Conservation (phyloP, 1,284 basidiomycete species). For the Sphaerobolus stellatus region DNA sequence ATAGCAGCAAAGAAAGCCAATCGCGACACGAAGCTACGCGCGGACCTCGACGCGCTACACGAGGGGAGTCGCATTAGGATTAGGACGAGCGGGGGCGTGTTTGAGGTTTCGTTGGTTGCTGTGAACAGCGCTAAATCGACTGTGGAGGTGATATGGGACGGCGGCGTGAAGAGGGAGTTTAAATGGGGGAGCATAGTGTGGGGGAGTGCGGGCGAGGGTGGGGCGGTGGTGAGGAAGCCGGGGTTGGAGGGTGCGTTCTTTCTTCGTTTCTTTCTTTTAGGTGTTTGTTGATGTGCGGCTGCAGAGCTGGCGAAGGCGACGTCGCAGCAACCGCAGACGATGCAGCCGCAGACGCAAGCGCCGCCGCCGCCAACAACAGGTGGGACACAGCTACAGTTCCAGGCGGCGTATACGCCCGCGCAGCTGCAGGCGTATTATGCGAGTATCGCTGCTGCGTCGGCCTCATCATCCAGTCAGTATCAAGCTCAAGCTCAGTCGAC, state of each 20-base stretch:
- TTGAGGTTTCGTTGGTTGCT: constrained; percentile 73
- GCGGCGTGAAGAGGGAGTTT: constrained; percentile 65
- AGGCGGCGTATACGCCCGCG: too few relatives aligned
- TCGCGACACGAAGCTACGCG: constrained; percentile 65
- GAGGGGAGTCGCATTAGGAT: constrained; percentile 76
- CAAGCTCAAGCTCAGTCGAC: too few relatives aligned
- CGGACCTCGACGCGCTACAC: constrained; percentile 65
- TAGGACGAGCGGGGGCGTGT: constrained; percentile 73
- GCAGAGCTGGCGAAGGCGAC: too few relatives aligned
- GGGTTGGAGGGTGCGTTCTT: neutral
- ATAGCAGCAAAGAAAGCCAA: constrained; percentile 69
- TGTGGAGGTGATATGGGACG: constrained; percentile 80
- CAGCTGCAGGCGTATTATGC: too few relatives aligned
- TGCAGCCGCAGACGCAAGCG: too few relatives aligned
- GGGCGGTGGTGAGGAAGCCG: neutral
- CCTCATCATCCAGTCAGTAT: too few relatives aligned
- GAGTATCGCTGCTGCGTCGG: too few relatives aligned
- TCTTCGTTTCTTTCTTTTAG: neutral
- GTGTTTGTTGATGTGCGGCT: too few relatives aligned
- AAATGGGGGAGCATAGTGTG: constrained; percentile 75
- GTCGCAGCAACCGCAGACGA: too few relatives aligned
- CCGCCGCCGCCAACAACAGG: too few relatives aligned
- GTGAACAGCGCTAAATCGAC: constrained; percentile 27
- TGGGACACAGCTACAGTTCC: too few relatives aligned
- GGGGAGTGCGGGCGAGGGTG: neutral